Evolutionary conservation across 2,329 filamentous ascomycete species (phyloP).

Genomic region (Epichloe festucae): DNA sequence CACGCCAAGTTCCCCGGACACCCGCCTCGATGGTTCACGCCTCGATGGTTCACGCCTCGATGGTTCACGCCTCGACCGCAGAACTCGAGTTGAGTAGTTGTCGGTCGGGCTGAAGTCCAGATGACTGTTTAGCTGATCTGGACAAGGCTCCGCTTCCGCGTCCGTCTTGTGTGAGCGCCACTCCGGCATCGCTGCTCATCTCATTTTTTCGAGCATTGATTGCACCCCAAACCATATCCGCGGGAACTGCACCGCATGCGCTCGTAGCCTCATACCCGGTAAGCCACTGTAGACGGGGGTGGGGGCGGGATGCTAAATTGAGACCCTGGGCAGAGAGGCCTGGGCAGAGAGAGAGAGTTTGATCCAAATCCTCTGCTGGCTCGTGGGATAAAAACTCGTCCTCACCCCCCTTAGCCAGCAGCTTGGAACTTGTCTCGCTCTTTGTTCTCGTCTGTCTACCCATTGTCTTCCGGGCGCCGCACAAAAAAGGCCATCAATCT

Average conservation of each 20-base stretch:
- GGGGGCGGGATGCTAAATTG: slow-evolving; percentile 3
- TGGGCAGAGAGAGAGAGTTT: background rate
- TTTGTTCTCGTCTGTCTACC: slow-evolving; percentile 1
- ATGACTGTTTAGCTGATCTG: background rate
- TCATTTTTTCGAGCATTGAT: background rate
- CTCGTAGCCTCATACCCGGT: background rate
- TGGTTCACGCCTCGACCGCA: background rate
- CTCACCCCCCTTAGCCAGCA: background rate
- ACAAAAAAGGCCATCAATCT: background rate
- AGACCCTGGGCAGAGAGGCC: background rate
- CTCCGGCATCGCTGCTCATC: slow-evolving; percentile 1
- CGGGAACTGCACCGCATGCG: background rate
- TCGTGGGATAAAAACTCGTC: slow-evolving; percentile 6
- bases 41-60: background rate
- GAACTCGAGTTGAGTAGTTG: background rate
- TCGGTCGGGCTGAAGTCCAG: background rate
- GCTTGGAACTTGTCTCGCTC: background rate
- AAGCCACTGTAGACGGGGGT: background rate
- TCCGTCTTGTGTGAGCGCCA: background rate
- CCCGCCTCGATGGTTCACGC: slow-evolving; percentile 5
- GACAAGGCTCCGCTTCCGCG: slow-evolving; percentile 1
- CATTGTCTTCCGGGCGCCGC: slow-evolving; percentile 3
- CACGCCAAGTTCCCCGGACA: slow-evolving; percentile 18
- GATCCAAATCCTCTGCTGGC: slow-evolving; percentile 1
- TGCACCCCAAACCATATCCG: background rate